Conservation (phyloP, 352 stramenopile genomes). For the Pythium dissimile region DNA sequence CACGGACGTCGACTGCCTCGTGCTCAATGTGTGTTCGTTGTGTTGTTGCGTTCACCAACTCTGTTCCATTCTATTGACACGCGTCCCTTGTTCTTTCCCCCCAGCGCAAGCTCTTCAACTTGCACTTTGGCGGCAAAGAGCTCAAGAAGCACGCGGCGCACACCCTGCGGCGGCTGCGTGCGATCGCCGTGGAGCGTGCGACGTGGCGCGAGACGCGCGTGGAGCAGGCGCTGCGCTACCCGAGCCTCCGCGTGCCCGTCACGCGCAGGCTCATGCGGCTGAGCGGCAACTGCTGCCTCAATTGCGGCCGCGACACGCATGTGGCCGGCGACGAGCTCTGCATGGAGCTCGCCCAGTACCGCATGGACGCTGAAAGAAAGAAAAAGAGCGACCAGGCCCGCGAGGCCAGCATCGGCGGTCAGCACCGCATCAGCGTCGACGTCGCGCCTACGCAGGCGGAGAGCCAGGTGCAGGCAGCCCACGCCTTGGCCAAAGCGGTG, state of each 20-base stretch:
- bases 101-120: slow-evolving; percentile 73
- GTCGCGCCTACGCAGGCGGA: slow-evolving; percentile 6
- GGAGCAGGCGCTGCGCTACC: slow-evolving; percentile 63
- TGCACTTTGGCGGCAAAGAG: slow-evolving; percentile 66
- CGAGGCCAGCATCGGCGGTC: slow-evolving; percentile 33
- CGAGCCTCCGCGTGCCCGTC: slow-evolving; percentile 65
- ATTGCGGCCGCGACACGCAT: slow-evolving; percentile 67
- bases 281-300: slow-evolving; percentile 74
- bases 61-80: not conserved
- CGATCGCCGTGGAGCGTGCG: slow-evolving; percentile 52
- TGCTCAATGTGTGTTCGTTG: slow-evolving; percentile 51
- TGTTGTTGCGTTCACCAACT: not conserved
- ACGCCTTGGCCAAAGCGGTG: slow-evolving; percentile 2
- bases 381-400: slow-evolving; percentile 43
- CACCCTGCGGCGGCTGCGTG: slow-evolving; percentile 42
- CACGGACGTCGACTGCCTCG: slow-evolving; percentile 65
- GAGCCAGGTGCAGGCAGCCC: slow-evolving; percentile 1
- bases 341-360: slow-evolving; percentile 66
- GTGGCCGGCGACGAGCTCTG: slow-evolving; percentile 76
- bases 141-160: slow-evolving; percentile 53
- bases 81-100: not conserved
- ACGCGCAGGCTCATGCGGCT: slow-evolving; percentile 83
- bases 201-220: slow-evolving; percentile 75
- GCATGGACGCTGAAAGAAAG: slow-evolving; percentile 61
- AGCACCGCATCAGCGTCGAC: slow-evolving; percentile 55